Evolutionary conservation across 495 filamentous ascomycete species (phyloP), one percentile per base, ranked within the genome.

Genomic region (Neurospora sp.): DNA sequence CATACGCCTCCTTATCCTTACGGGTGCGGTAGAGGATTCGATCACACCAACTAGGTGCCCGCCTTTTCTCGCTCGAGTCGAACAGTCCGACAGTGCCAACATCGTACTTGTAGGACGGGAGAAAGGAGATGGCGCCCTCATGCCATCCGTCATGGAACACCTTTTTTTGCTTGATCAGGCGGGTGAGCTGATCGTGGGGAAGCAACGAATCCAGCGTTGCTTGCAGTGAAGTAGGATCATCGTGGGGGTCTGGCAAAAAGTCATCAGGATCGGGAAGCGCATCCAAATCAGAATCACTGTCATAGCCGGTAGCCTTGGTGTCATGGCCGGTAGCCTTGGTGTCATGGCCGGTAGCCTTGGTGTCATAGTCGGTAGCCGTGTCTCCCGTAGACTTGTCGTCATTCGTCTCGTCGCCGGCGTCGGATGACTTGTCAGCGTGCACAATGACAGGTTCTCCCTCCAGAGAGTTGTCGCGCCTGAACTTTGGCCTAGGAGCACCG

Each of bases 101-200:
- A 77, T 99, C 96, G 75, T 98, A 99, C 81, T 96, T 96, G 78
- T 96, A 99, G 0, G 95, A 96, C 14, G 96, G 96, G 39, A 98
- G 78, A 78, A 98, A 99, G 8, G 86, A 86, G 48, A 99, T 96
- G 9, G 88, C 84, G 0, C 96, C 96, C 83, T 99, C 96, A 38
- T 87, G 86, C 93, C 95, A 99, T 8, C 94, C 95, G 73, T 96
- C 91, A 72, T 96, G 89, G 73, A 98, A 97, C 7, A 91, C 88
- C 79, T 92, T 94, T 10, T 89, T 87, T 39, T 88, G 84, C 72
- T 84, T 88, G 74, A 94, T 93, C 74, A 95, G 89, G 48, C 89
- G 86, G 12, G 82, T 88, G 16, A 99, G 88, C 79, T 99, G 93
- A 76, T 99, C 96, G 78, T 99, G 96, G 1, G 92, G 88, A 12